These are phyloP conservation scores for Zygnema cylindricum DNA, from an alignment of 139 green algal species.

Conservation along the genomic window DNA sequence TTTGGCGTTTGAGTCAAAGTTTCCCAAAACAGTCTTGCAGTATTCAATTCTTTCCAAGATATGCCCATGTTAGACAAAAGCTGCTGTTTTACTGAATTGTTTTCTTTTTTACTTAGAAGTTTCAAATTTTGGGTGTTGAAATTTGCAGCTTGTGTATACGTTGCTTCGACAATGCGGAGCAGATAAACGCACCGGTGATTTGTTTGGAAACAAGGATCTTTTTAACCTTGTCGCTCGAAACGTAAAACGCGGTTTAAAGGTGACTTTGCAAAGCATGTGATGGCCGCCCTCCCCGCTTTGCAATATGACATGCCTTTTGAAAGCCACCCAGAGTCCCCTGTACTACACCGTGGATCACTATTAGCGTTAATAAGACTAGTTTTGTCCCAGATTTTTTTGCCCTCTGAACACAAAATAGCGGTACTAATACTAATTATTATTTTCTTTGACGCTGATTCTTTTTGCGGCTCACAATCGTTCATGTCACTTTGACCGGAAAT, in stretches of 20 bases:
- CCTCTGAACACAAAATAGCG: too few relatives aligned
- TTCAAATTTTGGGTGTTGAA: neutral
- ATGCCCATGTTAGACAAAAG: too few relatives aligned
- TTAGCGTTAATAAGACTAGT: too few relatives aligned
- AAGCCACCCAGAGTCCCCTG: too few relatives aligned
- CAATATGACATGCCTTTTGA: too few relatives aligned
- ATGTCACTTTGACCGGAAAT: too few relatives aligned
- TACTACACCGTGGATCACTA: too few relatives aligned
- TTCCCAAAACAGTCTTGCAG: neutral
- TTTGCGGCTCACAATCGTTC: too few relatives aligned
- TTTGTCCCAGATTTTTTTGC: too few relatives aligned
- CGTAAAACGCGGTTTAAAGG: conserved; percentile 61
- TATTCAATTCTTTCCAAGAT: neutral
- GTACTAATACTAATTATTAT: too few relatives aligned
- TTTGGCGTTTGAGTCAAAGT: neutral
- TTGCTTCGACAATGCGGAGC: conserved; percentile 68
- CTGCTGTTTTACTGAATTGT: conserved; percentile 5
- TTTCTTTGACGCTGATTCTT: too few relatives aligned
- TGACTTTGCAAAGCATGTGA: conserved; percentile 20
- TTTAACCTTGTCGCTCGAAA: conserved; percentile 56
- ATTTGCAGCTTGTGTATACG: conserved; percentile 61
- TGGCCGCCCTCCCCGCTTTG: too few relatives aligned
- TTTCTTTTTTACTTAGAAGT: neutral
- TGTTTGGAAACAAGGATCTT: conserved; percentile 77
- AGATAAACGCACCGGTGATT: conserved; percentile 76